Conservation (phyloP, 2,329 filamentous ascomycete genomes). For the Domatiomyces catenatus region DNA sequence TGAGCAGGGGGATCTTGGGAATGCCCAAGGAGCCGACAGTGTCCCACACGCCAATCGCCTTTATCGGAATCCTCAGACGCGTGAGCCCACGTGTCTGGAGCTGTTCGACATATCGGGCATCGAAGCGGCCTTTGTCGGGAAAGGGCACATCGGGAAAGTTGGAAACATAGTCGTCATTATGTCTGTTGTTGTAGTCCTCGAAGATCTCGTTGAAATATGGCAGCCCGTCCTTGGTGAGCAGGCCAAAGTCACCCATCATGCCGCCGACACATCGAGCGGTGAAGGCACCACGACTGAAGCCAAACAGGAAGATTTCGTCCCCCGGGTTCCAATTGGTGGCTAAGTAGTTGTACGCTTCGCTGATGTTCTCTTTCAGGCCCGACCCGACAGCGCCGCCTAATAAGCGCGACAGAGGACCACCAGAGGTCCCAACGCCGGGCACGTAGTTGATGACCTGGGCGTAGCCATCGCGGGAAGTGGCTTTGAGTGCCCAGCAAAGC, state of each 20-base stretch:
- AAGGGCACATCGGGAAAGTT: constrained; percentile 19
- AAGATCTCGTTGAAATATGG: constrained; percentile 20
- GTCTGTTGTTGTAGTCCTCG: constrained; percentile 20
- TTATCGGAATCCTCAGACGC: constrained; percentile 17
- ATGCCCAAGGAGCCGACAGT: constrained; percentile 23
- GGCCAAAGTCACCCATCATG: constrained; percentile 22
- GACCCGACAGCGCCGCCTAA: constrained; percentile 15
- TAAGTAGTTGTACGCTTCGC: constrained; percentile 20
- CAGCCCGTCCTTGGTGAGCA: constrained; percentile 20
- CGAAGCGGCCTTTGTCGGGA: constrained; percentile 17
- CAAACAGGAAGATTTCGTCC: constrained; percentile 25
- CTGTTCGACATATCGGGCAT: constrained; percentile 17
- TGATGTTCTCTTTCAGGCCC: constrained; percentile 17
- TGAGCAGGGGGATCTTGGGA: constrained; percentile 14
- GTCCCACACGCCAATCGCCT: constrained; percentile 22
- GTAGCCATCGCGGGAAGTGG: constrained; percentile 20
- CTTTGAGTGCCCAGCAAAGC: constrained; percentile 23
- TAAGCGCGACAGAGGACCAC: constrained; percentile 8
- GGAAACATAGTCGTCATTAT: constrained; percentile 17
- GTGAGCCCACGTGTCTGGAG: constrained; percentile 15
- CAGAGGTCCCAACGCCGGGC: constrained; percentile 25
- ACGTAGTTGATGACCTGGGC: constrained; percentile 29
- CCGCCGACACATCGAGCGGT: constrained; percentile 24
- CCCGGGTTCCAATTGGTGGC: constrained; percentile 23
- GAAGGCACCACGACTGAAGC: constrained; percentile 25